Evolutionary conservation across 139 green algal genomes (phyloP), one percentile per base, ranked within the genome.

Genomic region (Desmodesmus armatus): DNA sequence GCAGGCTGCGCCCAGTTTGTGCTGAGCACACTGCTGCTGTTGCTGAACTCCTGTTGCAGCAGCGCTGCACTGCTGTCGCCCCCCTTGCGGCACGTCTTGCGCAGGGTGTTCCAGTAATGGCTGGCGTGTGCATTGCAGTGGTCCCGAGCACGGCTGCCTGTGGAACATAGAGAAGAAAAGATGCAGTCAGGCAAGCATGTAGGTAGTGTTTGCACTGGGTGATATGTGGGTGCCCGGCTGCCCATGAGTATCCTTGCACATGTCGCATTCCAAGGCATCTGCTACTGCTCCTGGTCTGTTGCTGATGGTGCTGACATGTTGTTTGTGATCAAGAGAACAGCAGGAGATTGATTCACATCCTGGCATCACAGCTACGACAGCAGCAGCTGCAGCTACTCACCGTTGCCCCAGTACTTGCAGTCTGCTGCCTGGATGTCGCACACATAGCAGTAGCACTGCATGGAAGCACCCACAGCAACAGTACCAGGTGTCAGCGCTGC

Each of bases 361-460:
- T 72, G 29, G 25, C 41, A 43, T 31, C 21, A 23, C 1, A 3
- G n/a, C 3, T 9, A 13, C 29, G 3, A 9, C 3, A 23, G 60
- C 37, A 35, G 5, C 39, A 55, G 29, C 37, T 67, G 73, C 47
- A 19, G 6, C 3, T 69, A 29, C 15, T 33, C 58, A 84, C 91
- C 90, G 23, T 62, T 79, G 17, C 91, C 91, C 91, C 91, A 94
- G 27, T 73, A 69, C 5, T 39, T 19, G 63, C 90, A 94, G 4
- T 90, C 43, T 1, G 44, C 47, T 0, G 88, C 91, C 5, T 79
- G 78, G 21, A 70, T 69, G 67, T 94, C 91, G 60, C 91, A 94
- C 21, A 92, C 82, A 29, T 55, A 91, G 85, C 91, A 94, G 79
- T 73, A 93, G 85, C 91, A 94, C 88, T 93, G 91, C 81, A 37